Conservation (phyloP, 139 green algal species). For the Penium margaritaceum region DNA sequence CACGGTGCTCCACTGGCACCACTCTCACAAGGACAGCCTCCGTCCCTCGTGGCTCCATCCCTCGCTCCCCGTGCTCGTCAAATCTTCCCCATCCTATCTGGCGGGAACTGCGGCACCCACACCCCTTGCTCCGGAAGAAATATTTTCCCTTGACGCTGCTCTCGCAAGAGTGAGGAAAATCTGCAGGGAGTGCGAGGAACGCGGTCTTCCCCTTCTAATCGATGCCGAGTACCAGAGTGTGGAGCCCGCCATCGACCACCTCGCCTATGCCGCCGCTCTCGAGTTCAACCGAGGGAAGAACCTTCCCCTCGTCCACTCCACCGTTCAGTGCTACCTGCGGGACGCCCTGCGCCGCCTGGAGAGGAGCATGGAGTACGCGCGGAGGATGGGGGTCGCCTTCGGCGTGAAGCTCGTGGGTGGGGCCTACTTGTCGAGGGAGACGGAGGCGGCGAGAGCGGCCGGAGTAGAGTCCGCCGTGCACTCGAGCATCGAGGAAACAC, state of each 20-base stretch:
- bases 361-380: constrained; percentile 14
- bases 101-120: background rate
- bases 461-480: constrained; percentile 15
- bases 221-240: constrained; percentile 38
- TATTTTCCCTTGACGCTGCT: background rate
- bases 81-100: constrained; percentile 2
- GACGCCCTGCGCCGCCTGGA: constrained; percentile 15
- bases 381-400: background rate
- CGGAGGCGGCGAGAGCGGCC: background rate
- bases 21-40: background rate
- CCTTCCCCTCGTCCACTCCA: constrained; percentile 33
- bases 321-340: constrained; percentile 37
- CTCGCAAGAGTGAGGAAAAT: constrained; percentile 10
- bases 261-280: constrained; percentile 15
- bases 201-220: constrained; percentile 23
- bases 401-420: constrained; percentile 43
- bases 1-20: constrained; percentile 21
- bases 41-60: constrained; percentile 24
- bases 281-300: constrained; percentile 28
- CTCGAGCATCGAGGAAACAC: constrained; percentile 25
- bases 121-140: background rate
- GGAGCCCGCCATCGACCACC: constrained; percentile 38
- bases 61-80: constrained; percentile 31
- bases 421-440: constrained; percentile 33
- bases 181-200: constrained; percentile 24